A percentile compares a stretch with the other conserved stretches of the same genome.
Conservation (phyloP, 768 basidiomycete genomes). For the Termitomyces sp. region DNA sequence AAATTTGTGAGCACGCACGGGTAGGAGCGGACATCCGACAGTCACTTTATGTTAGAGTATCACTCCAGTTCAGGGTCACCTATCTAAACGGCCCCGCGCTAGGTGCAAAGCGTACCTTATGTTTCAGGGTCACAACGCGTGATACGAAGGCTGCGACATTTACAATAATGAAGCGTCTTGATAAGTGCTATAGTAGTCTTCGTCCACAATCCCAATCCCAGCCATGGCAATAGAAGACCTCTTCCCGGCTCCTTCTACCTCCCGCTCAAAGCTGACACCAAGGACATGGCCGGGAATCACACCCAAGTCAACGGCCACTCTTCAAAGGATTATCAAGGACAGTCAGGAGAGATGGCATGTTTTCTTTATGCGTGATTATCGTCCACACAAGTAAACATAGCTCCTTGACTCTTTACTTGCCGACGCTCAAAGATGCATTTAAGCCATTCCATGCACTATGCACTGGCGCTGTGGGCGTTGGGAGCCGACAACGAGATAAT, state of each 20-base stretch:
- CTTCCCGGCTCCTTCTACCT: constrained; percentile 29
- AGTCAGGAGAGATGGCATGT: constrained; percentile 48
- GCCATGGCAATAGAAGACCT: constrained; percentile 16
- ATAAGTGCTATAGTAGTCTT: neutral
- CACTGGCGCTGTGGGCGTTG: constrained; percentile 25
- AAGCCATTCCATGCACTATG: constrained; percentile 28
- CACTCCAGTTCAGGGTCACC: too few species aligned
- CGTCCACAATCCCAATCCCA: neutral
- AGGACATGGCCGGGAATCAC: constrained; percentile 32
- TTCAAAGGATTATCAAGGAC: constrained; percentile 39
- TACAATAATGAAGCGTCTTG: neutral
- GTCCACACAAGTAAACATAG: constrained; percentile 48
- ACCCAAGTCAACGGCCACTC: constrained; percentile 28
- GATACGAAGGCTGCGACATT: neutral
- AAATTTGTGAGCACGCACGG: too few species aligned
- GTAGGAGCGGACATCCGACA: neutral
- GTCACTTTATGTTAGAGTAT: neutral
- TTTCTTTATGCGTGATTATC: constrained; percentile 40
- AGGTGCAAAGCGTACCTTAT: neutral
- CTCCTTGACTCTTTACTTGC: neutral
- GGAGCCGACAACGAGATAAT: constrained; percentile 27
- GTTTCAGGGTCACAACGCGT: neutral
- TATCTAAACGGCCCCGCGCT: neutral
- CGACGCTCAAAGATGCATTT: neutral
- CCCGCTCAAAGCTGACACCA: constrained; percentile 27